These are phyloP conservation scores for Linum tenue DNA, from an alignment of 345 rosid species.

Conservation along the genomic window DNA sequence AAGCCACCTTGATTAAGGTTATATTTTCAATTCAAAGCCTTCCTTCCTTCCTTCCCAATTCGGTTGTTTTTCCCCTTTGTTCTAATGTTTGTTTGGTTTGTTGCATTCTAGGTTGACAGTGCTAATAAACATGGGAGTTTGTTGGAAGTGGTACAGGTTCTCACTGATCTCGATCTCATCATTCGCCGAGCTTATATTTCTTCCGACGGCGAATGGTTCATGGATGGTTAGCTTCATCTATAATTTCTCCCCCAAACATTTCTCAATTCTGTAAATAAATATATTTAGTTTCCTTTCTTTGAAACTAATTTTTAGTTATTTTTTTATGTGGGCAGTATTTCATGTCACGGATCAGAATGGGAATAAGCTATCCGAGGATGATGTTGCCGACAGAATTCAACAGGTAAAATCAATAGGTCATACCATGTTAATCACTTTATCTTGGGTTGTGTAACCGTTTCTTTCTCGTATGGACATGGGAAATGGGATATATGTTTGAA, in stretches of 20 bases:
- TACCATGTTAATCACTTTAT: too few relatives aligned
- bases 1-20: constrained; percentile 63
- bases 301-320: constrained; percentile 10
- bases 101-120: constrained; percentile 56
- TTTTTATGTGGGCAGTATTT: constrained; percentile 40
- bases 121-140: constrained; percentile 72
- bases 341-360: constrained; percentile 69
- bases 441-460: background rate
- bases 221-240: constrained; percentile 54
- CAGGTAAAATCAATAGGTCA: constrained; percentile 36
- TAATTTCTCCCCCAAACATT: background rate
- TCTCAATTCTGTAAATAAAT: background rate
- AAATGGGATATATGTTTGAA: too few relatives aligned
- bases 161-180: constrained; percentile 61
- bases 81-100: background rate
- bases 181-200: constrained; percentile 75
- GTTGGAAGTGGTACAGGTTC: constrained; percentile 73
- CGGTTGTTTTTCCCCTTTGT: constrained; percentile 8
- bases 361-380: constrained; percentile 51
- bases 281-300: background rate
- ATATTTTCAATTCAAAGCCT: constrained; percentile 4
- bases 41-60: background rate
- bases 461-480: background rate
- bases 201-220: constrained; percentile 84
- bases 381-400: constrained; percentile 57